Evolutionary conservation across 2,329 filamentous ascomycete genomes (phyloP).

Genomic region (Phyllosticta citriasiana): DNA sequence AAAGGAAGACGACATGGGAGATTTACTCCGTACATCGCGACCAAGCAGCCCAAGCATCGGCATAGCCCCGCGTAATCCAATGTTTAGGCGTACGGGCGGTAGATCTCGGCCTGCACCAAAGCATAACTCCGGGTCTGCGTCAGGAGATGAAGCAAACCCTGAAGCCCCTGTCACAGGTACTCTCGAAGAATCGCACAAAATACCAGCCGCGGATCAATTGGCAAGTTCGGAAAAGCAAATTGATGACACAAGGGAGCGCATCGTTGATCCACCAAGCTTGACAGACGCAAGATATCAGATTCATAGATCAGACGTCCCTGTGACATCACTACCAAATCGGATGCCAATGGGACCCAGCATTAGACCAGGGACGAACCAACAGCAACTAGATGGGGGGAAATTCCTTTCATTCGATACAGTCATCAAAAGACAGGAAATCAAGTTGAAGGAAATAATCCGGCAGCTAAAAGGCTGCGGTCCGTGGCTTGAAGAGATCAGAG

Average conservation of each 20-base stretch:
- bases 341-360: conserved; percentile 4
- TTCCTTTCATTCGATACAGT: neutral
- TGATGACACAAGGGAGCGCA: too few relatives aligned
- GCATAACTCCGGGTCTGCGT: neutral
- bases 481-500: neutral
- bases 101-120: neutral
- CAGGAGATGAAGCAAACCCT: neutral
- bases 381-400: conserved; percentile 2
- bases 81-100: neutral
- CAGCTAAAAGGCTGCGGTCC: conserved; percentile 21
- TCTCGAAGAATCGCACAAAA: neutral
- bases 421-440: conserved; percentile 23
- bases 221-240: too few relatives aligned
- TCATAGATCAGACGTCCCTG: too few relatives aligned
- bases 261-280: too few relatives aligned
- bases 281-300: too few relatives aligned
- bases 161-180: neutral
- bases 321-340: neutral
- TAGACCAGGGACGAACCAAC: neutral
- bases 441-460: conserved; percentile 30
- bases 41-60: conserved; percentile 7
- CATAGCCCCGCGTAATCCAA: neutral
- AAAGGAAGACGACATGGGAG: neutral
- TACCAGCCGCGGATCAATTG: neutral
- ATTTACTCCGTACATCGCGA: neutral